These are phyloP conservation scores for Cordyceps militaris DNA, from an alignment of 2,329 filamentous ascomycete genomes.

Conservation along the genomic window DNA sequence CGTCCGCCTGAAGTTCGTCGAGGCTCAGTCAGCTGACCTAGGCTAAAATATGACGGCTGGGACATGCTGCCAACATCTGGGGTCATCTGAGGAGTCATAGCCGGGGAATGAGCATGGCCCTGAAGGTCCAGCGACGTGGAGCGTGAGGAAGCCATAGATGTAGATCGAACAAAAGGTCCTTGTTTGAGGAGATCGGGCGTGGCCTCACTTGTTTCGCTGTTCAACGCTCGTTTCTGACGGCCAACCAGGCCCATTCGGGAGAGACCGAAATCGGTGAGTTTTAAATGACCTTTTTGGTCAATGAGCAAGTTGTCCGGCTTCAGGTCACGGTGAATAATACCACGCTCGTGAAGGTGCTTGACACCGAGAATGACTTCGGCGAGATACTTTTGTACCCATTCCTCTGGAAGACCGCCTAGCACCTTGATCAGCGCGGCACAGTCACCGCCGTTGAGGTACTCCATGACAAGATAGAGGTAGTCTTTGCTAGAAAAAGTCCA, in stretches of 20 bases:
- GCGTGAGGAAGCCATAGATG: conserved; percentile 81
- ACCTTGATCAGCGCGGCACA: conserved; percentile 96
- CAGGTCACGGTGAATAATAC: conserved; percentile 92
- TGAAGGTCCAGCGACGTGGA: conserved; percentile 92
- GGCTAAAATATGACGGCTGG: conserved; percentile 89
- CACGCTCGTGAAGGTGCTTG: conserved; percentile 86
- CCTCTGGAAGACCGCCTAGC: conserved; percentile 83
- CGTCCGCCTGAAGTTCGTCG: conserved; percentile 65
- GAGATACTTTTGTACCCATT: conserved; percentile 97
- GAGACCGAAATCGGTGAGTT: conserved; percentile 93
- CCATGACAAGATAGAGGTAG: conserved; percentile 97
- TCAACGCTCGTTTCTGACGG: conserved; percentile 88
- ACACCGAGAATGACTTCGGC: conserved; percentile 96
- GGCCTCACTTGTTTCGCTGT: conserved; percentile 67
- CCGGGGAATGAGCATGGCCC: conserved; percentile 63
- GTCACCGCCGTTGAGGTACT: conserved; percentile 95
- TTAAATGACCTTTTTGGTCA: conserved; percentile 92
- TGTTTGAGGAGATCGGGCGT: conserved; percentile 89
- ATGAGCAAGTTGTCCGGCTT: conserved; percentile 98
- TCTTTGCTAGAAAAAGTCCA: conserved; percentile 99
- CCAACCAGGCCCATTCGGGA: conserved; percentile 96
- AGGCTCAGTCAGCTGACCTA: conserved; percentile 55
- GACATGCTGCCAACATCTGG: conserved; percentile 59
- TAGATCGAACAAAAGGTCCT: conserved; percentile 78
- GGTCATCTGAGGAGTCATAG: conserved; percentile 78